Evolutionary conservation across 768 basidiomycete genomes (phyloP).

Genomic region (Mycena chlorophos): DNA sequence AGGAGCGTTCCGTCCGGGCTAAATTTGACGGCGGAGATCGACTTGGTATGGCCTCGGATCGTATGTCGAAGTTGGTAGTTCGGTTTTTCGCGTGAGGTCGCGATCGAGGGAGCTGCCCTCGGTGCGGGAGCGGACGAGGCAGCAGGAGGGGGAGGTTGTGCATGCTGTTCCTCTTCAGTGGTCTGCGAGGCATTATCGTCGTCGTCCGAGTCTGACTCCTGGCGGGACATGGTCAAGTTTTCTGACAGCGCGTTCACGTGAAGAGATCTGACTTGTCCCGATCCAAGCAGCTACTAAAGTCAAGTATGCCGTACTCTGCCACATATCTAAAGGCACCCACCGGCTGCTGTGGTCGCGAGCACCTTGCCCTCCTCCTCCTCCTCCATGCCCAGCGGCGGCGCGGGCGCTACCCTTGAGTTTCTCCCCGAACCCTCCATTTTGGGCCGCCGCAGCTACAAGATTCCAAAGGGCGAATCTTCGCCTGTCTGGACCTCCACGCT

Average conservation of each 20-base stretch:
- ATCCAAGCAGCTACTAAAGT: too few species aligned
- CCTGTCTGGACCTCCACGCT: conserved; percentile 65
- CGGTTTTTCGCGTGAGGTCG: conserved; percentile 49
- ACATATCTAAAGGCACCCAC: background rate
- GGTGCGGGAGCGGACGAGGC: conserved; percentile 36
- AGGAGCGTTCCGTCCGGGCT: conserved; percentile 83
- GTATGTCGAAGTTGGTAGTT: conserved; percentile 69
- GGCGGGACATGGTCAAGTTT: conserved; percentile 49
- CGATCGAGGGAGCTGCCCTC: conserved; percentile 29
- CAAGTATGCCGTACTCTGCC: too few species aligned
- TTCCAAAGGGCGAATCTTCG: conserved; percentile 49
- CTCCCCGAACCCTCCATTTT: background rate
- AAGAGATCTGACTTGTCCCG: too few species aligned
- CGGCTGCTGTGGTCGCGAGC: background rate
- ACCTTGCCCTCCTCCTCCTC: background rate
- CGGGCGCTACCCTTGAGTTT: background rate
- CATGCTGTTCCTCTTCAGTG: conserved; percentile 81
- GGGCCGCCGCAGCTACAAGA: conserved; percentile 60
- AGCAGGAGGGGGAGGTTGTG: conserved; percentile 59
- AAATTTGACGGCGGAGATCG: conserved; percentile 89
- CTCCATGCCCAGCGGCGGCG: background rate
- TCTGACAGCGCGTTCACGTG: conserved; percentile 20
- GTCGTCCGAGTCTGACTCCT: conserved; percentile 53
- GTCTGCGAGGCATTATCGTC: conserved; percentile 76
- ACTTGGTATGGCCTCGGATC: conserved; percentile 75